Evolutionary conservation across 129 eudicot genomes (phyloP).

Genomic region (Apium graveolens): DNA sequence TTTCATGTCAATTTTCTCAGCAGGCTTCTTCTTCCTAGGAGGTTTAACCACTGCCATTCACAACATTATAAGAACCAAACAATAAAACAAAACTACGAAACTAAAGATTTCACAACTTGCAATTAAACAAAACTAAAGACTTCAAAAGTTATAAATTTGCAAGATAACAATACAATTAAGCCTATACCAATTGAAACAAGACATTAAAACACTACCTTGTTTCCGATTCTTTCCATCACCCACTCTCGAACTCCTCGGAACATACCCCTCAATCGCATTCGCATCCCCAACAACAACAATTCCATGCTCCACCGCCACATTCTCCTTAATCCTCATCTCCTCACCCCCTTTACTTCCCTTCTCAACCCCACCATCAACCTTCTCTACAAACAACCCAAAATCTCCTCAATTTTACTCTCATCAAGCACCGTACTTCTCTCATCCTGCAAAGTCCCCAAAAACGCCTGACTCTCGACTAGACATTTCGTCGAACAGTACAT

Average conservation of each 20-base stretch:
- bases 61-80: not conserved
- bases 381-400: slow-evolving; percentile 42
- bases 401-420: slow-evolving; percentile 37
- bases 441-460: slow-evolving; percentile 48
- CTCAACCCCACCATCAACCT: slow-evolving; percentile 22
- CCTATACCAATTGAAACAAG: not conserved
- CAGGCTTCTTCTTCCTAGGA: slow-evolving; percentile 19
- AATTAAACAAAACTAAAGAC: too few species aligned
- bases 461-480: slow-evolving; percentile 59
- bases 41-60: slow-evolving; percentile 38
- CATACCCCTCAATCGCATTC: slow-evolving; percentile 91
- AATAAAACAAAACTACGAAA: not conserved
- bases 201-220: slow-evolving; percentile 16
- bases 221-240: slow-evolving; percentile 1
- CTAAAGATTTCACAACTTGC: not conserved
- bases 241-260: slow-evolving; percentile 31
- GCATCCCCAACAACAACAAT: slow-evolving; percentile 69
- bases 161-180: not conserved
- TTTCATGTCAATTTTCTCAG: slow-evolving; percentile 21
- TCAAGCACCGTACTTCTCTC: slow-evolving; percentile 55
- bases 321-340: slow-evolving; percentile 62
- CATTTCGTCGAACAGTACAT: slow-evolving; percentile 77
- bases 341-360: slow-evolving; percentile 37
- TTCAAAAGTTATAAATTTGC: not conserved
- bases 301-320: slow-evolving; percentile 26